phyloP scores from a whole-genome alignment of 208 protist genomes.

The Leishmania guyanensis region DNA sequence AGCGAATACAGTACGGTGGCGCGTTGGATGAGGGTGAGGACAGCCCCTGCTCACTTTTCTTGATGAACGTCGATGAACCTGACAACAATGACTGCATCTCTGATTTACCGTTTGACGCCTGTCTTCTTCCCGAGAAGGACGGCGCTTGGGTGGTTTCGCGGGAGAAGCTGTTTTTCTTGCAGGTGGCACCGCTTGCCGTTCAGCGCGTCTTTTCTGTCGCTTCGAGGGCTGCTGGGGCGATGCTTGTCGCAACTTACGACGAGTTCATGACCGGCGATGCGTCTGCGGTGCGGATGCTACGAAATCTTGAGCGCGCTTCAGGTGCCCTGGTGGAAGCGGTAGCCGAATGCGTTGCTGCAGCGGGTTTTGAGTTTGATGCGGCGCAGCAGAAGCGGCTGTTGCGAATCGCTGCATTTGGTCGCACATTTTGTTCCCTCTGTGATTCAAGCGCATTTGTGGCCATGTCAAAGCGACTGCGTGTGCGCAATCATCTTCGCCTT shows the following conservation, averaged over 20 bases:
- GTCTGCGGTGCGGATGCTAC: slow-evolving; percentile 66
- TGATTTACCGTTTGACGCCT: slow-evolving; percentile 55
- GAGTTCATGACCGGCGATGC: slow-evolving; percentile 80
- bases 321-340: slow-evolving; percentile 77
- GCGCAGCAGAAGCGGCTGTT: slow-evolving; percentile 86
- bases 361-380: slow-evolving; percentile 80
- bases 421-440: slow-evolving; percentile 90
- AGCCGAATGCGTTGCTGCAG: slow-evolving; percentile 86
- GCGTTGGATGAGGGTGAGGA: slow-evolving; percentile 18
- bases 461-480: slow-evolving; percentile 78
- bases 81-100: slow-evolving; percentile 52
- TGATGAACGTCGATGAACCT: slow-evolving; percentile 56
- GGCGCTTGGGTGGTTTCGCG: slow-evolving; percentile 57
- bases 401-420: slow-evolving; percentile 93
- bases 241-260: slow-evolving; percentile 73
- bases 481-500: slow-evolving; percentile 85
- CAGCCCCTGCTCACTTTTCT: slow-evolving; percentile 39
- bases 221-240: slow-evolving; percentile 57
- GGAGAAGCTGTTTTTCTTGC: slow-evolving; percentile 69
- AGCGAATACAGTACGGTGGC: slow-evolving; percentile 34
- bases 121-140: slow-evolving; percentile 61
- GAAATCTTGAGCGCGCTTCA: slow-evolving; percentile 53
- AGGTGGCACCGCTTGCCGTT: slow-evolving; percentile 46
- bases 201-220: slow-evolving; percentile 77
- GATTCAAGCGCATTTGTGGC: slow-evolving; percentile 82